Base-by-base conservation (phyloP, 352 stramenopile genomes). In the Phytophthora sp. region DNA sequence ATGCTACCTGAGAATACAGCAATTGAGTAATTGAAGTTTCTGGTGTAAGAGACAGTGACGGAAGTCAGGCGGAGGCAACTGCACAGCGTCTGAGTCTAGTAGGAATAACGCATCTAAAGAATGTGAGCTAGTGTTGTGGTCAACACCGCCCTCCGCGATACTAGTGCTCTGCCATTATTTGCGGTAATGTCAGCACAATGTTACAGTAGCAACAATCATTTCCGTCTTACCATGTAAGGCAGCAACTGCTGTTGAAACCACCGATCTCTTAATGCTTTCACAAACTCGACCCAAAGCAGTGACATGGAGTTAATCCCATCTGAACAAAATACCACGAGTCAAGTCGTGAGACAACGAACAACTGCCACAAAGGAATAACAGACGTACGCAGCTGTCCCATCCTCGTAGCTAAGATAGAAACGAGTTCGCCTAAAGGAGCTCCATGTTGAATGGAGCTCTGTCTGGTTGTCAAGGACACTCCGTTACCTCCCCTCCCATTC, bases 201-300 rank as follows among this genome's bases (percentile, higher is more conserved):
- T n/a, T n/a, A n/a, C n/a, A n/a, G n/a, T n/a, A n/a, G n/a, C n/a
- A n/a, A n/a, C n/a, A n/a, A n/a, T n/a, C n/a, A n/a, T n/a, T n/a
- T n/a, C n/a, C n/a, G n/a, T n/a, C n/a, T n/a, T 59, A 94, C 85
- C 74, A 92, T 84, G n/a, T 82, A 82, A 11, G 86, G 84, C 34
- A 95, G 76, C 17, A 93, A 51, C 26, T 72, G 72, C 21, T 88
- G 77, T 44, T 87, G 69, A 31, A 79, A 88, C 80, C 80, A 93
- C 34, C 78, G 66, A 37, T 95, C 82, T 28, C 86, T 71, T 24
- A 95, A 50, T 2, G 67, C 67, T 51, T 91, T 92, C 23, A 95
- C 83, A 72, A 95, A 93, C 57, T 95, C 84, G 15, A 93, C 82
- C 86, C 86, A 95, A 31, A 95, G 46, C 18, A 91, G 59, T 4